A percentile compares a stretch with the other conserved stretches of the same genome.
These are phyloP conservation scores for Saccharomyces hybrid DNA, from an alignment of 1,139 yeast species.

Conservation along the genomic window DNA sequence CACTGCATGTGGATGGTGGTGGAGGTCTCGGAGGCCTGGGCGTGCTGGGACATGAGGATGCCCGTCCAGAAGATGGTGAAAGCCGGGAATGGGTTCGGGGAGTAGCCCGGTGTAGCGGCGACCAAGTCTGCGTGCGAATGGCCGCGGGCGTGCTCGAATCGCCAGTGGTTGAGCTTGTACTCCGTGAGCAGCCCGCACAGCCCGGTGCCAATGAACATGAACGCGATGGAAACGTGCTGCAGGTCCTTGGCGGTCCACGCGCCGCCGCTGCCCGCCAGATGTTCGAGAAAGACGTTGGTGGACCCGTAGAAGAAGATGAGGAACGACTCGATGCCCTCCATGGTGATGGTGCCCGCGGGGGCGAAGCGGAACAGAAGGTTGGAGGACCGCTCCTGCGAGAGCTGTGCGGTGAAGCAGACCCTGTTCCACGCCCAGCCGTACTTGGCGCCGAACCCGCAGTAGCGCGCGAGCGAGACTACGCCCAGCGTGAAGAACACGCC, in stretches of 20 bases:
- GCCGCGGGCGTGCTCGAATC: slow-evolving; percentile 30
- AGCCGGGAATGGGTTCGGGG: slow-evolving; percentile 90
- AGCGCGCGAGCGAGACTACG: slow-evolving; percentile 67
- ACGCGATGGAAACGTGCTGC: slow-evolving; percentile 93
- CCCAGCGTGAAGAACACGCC: slow-evolving; percentile 80
- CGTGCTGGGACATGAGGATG: slow-evolving; percentile 88
- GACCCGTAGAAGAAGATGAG: slow-evolving; percentile 80
- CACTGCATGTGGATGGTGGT: slow-evolving; percentile 82
- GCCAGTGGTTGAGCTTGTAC: slow-evolving; percentile 39
- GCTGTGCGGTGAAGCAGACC: slow-evolving; percentile 35
- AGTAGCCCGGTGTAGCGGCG: slow-evolving; percentile 59
- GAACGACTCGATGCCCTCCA: slow-evolving; percentile 79
- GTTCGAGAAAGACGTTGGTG: slow-evolving; percentile 85
- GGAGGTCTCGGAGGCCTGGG: slow-evolving; percentile 70
- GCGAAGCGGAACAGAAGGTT: slow-evolving; percentile 31
- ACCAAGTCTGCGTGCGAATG: slow-evolving; percentile 26
- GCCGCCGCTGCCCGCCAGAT: slow-evolving; percentile 66
- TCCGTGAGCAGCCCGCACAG: slow-evolving; percentile 83
- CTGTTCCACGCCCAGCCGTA: slow-evolving; percentile 92
- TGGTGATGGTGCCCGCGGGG: slow-evolving; percentile 57
- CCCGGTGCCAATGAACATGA: slow-evolving; percentile 88
- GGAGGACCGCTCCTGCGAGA: slow-evolving; percentile 21
- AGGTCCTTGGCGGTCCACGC: slow-evolving; percentile 87
- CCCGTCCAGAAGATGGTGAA: slow-evolving; percentile 96
- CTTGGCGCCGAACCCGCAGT: slow-evolving; percentile 68